phyloP scores from a whole-genome alignment of 371 early-diverging fungal species.

The Syncephalis plumigaleata region DNA sequence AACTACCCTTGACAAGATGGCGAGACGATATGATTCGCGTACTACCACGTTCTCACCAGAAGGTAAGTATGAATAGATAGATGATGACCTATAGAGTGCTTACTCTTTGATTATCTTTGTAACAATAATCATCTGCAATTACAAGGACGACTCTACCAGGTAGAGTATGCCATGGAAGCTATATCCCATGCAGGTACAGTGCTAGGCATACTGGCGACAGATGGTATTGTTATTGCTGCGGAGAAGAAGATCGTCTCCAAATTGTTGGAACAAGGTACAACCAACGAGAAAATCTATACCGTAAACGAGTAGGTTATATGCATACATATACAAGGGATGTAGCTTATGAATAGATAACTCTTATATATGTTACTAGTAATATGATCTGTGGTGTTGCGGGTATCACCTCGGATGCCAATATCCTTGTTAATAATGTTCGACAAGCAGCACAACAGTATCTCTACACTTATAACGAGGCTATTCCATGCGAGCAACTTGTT shows the following conservation, averaged over 20 bases:
- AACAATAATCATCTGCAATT: neutral
- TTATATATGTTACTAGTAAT: constrained; percentile 33
- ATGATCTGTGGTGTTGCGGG: constrained; percentile 97
- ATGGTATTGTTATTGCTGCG: constrained; percentile 95
- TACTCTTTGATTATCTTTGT: neutral
- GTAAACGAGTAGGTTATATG: constrained; percentile 62
- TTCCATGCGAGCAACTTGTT: constrained; percentile 89
- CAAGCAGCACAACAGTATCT: constrained; percentile 81
- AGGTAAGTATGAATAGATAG: constrained; percentile 31
- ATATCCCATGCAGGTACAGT: constrained; percentile 96
- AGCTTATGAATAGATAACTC: neutral
- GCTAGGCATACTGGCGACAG: constrained; percentile 82
- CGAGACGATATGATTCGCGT: constrained; percentile 92
- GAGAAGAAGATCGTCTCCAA: constrained; percentile 92
- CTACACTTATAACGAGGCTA: constrained; percentile 71
- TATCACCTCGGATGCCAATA: constrained; percentile 94
- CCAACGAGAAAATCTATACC: constrained; percentile 93
- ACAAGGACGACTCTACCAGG: constrained; percentile 95
- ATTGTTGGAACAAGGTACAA: constrained; percentile 65
- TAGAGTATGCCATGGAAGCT: constrained; percentile 99
- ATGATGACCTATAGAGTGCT: neutral
- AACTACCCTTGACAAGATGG: constrained; percentile 38
- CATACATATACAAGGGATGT: constrained; percentile 1
- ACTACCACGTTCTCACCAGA: constrained; percentile 98
- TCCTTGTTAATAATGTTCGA: constrained; percentile 82